Evolutionary conservation across 805 yeast genomes (phyloP), one percentile per base, ranked within the genome.

Genomic region (Ogataea minuta): DNA sequence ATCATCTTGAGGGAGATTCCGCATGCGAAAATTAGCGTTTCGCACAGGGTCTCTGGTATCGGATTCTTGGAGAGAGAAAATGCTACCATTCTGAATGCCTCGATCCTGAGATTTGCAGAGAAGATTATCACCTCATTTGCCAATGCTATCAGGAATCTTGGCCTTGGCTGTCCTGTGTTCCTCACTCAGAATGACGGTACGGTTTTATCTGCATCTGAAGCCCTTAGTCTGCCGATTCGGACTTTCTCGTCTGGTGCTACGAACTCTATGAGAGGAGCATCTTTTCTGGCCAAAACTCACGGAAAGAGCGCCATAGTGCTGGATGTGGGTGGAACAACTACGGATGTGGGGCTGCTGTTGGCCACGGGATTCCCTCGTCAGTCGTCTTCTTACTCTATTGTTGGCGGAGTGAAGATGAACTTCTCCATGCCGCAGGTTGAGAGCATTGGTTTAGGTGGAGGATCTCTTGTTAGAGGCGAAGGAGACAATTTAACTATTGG

Each of bases 381-480:
- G 40, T 59, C 72, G 2, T 63, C 75, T 1, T 59, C 74, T 4
- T 64, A 63, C 47, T 63, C 72, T 3, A 44, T 48, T 19, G 66
- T 71, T 27, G 76, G 75, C 11, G 77, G 76, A 25, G 77, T 72
- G 6, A 53, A 71, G 38, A 71, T 68, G 66, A 72, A 70, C 50
- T 70, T 70, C 39, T 65, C 74, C 9, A 72, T 70, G 76, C 76
- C 76, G 3, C 74, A 70, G 16, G 74, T 70, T 5, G 72, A 69
- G 45, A 61, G 68, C 44, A 67, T 72, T 39, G 77, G 77, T 3
- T 57, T 72, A 2, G 77, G 77, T 33, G 77, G 77, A 38, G 77
- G 77, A 3, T 71, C 76, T 2, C 54, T 68, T 13, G 72, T 72
- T 2, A 51, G 68, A 35, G 56, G 46, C 14, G 45, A 46, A 4